Evolutionary conservation across 1,284 basidiomycete species (phyloP), one percentile per base, ranked within the genome.

Genomic region (Ceratobasidium sp.): DNA sequence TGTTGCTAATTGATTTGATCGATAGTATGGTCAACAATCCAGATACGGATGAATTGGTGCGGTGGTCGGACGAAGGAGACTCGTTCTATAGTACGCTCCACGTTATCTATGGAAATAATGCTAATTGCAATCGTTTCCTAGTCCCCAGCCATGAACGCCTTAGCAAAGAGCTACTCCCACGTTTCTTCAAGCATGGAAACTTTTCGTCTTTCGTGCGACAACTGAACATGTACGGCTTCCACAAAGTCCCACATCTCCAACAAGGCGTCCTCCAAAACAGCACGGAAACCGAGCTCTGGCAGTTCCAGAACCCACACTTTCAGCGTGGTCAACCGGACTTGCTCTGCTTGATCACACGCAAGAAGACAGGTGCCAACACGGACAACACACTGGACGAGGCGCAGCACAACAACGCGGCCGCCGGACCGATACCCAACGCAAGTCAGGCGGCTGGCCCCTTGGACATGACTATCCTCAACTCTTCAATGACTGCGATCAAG

Each of bases 121-220:
- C 33, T 33, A 33, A 33, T 33, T 33, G 96, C 62, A 93, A 96
- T 82, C 95, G 92, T 82, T 98, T 98, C 83, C 93, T 98, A 83
- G 96, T 99, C 81, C 97, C 96, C 92, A 96, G 98, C 87, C 97
- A 98, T 94, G 97, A 96, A 86, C 94, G 96, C 82, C 98, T 99
- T 85, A 97, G 96, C 61, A 97, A 96, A 84, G 92, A 93, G 67
- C 95, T 98, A 82, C 89, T 98, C 68, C 97, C 97, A 0, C 92
- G 94, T 70, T 93, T 98, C 86, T 99, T 98, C 90, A 95, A 98
- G 83, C 97, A 99, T 84, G 97, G 95, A 20, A 99, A 99, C 83
- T 99, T 99, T 85, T 96, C 96, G 40, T 92, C 90, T 76, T 97
- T 97, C 83, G 96, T 97, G 3, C 90, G 96, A 12, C 97, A 99